These are phyloP conservation scores for Eutrema japonicum DNA, from an alignment of 345 rosid genomes.

Conservation along the genomic window DNA sequence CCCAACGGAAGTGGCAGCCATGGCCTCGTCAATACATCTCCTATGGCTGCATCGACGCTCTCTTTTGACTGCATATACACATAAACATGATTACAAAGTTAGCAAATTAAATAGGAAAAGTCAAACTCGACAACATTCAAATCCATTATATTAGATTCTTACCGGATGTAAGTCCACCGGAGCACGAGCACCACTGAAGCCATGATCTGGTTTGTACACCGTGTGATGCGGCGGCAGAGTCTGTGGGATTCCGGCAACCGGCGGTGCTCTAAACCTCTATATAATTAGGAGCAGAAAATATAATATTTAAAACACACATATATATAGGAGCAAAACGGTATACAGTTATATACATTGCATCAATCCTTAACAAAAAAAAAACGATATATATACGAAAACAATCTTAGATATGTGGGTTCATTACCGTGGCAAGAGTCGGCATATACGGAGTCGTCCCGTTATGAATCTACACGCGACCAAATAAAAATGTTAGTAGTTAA, in stretches of 20 bases:
- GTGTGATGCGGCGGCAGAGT: slow-evolving; percentile 36
- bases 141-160: slow-evolving; percentile 32
- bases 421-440: slow-evolving; percentile 60
- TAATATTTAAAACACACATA: neutral
- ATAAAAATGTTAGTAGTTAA: neutral
- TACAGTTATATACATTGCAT: neutral
- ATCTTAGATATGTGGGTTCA: neutral
- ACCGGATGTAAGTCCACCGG: slow-evolving; percentile 69
- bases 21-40: slow-evolving; percentile 79
- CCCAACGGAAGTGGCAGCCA: slow-evolving; percentile 88
- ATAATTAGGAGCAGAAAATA: neutral
- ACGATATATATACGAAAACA: neutral
- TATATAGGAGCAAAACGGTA: neutral
- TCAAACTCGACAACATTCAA: slow-evolving; percentile 26
- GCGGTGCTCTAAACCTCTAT: slow-evolving; percentile 58
- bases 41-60: slow-evolving; percentile 72
- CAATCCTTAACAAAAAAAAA: neutral
- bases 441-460: slow-evolving; percentile 62
- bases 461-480: slow-evolving; percentile 45
- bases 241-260: slow-evolving; percentile 63
- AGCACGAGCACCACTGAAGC: slow-evolving; percentile 51
- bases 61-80: slow-evolving; percentile 58
- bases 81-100: slow-evolving; percentile 14
- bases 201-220: slow-evolving; percentile 47
- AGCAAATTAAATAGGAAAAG: neutral